A percentile compares a stretch with the other conserved stretches of the same genome.
phyloP scores from a whole-genome alignment of 2,329 filamentous ascomycete genomes.

The Hymenotorrendiella dingleyae region DNA sequence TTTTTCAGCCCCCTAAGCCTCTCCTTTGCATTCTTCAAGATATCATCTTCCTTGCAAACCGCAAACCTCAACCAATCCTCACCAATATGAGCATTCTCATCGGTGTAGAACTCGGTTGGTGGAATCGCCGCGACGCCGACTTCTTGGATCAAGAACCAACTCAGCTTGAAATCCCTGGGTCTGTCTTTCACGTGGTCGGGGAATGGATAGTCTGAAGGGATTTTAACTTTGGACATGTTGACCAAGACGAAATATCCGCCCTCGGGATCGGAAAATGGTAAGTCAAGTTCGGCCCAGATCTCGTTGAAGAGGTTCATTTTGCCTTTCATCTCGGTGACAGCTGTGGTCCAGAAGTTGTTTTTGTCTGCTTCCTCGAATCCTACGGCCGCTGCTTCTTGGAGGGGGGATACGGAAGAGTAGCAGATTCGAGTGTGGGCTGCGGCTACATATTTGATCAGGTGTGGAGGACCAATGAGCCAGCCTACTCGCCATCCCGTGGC shows the following conservation, averaged over 20 bases:
- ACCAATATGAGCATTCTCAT: constrained; percentile 73
- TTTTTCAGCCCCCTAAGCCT: constrained; percentile 61
- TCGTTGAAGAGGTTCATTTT: constrained; percentile 86
- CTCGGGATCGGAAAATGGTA: constrained; percentile 68
- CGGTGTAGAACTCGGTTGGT: constrained; percentile 94
- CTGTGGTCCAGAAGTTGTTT: constrained; percentile 80
- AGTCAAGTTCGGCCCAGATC: constrained; percentile 66
- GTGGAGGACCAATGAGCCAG: constrained; percentile 84
- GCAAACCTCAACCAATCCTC: constrained; percentile 94
- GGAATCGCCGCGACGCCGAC: constrained; percentile 93
- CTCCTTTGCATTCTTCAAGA: constrained; percentile 74
- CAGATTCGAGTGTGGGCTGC: constrained; percentile 95
- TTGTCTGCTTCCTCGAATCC: constrained; percentile 87
- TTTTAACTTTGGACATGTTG: constrained; percentile 81
- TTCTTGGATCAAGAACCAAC: constrained; percentile 96
- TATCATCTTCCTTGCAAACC: constrained; percentile 89
- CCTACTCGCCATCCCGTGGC: constrained; percentile 94
- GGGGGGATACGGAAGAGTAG: constrained; percentile 85
- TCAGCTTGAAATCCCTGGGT: constrained; percentile 87
- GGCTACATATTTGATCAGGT: constrained; percentile 85
- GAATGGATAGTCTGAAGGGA: constrained; percentile 82
- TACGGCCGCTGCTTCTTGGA: constrained; percentile 90
- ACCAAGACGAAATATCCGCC: constrained; percentile 97
- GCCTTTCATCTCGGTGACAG: constrained; percentile 78
- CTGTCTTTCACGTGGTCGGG: constrained; percentile 80